Evolutionary conservation across 768 basidiomycete genomes (phyloP), one percentile per base, ranked within the genome.

Genomic region (Trametes villosa): DNA sequence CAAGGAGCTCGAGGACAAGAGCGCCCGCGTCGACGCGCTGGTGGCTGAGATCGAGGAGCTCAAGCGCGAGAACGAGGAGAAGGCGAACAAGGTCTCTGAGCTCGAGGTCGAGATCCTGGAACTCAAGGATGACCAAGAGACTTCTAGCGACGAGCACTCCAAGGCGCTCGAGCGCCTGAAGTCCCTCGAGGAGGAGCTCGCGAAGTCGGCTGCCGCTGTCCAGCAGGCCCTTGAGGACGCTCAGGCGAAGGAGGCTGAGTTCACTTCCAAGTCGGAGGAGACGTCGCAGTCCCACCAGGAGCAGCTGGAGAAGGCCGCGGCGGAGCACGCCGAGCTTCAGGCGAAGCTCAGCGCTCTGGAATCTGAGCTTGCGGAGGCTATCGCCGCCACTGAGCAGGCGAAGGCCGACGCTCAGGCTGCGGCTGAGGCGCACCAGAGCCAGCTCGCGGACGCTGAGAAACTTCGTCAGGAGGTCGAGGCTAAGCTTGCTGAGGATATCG

Each of bases 101-200:
- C 78, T 92, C 26, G 92, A 94, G 75, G 76, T 94, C 50, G 91
- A 94, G 70, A 81, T 92, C 41, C 72, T 93, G 58, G 92, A 94
- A 74, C 68, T 88, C 60, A 90, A 81, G 71, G 92, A 94, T 70
- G 77, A 77, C 41, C 83, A 84, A 62, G 92, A 93, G 65, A 73
- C 73, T 20, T 76, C 80, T 7, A 86, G 89, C 66, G 91, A 91
- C 56, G 81, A 81, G 30, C 83, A 80, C 50, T 77, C 75, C 46
- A 75, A 76, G 60, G 71, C 80, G 12, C 67, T 81, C 38, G 71
- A 75, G 12, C 81, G 75, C 46, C 75, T 89, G 30, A 79, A 82
- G 60, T 64, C 67, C 11, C 70, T 88, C 44, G 85, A 90, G 68
- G 79, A 76, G 38, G 81, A 90, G 46, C 70, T 89, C 15, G 71